A percentile compares a stretch with the other conserved stretches of the same genome.
phyloP scores from a whole-genome alignment of 108 stramenopile species.

The Pseudonitzschia pungens region DNA sequence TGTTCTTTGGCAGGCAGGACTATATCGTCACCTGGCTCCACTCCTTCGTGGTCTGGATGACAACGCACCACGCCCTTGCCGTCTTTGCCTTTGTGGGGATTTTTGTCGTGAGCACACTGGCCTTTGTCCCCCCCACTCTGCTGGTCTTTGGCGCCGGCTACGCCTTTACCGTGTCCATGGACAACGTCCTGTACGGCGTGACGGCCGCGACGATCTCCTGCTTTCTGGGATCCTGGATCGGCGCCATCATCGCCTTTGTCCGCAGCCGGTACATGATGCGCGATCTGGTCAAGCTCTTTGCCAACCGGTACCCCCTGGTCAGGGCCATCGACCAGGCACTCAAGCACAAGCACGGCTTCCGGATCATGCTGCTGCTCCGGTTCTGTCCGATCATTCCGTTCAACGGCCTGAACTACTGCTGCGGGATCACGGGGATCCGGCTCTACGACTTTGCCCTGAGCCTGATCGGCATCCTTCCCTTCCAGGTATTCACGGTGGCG shows the following conservation, averaged over 20 bases:
- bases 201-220: conserved; percentile 45
- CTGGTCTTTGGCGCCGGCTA: conserved; percentile 75
- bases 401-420: conserved; percentile 64
- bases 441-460: conserved; percentile 28
- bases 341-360: conserved; percentile 57
- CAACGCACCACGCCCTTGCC: conserved; percentile 44
- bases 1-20: conserved; percentile 30
- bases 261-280: conserved; percentile 73
- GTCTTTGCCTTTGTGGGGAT: conserved; percentile 66
- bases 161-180: conserved; percentile 53
- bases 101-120: conserved; percentile 62
- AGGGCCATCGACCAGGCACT: conserved; percentile 59
- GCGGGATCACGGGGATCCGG: conserved; percentile 49
- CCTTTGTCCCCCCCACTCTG: conserved; percentile 67
- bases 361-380: conserved; percentile 58
- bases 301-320: conserved; percentile 66
- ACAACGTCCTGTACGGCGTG: conserved; percentile 45
- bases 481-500: conserved; percentile 25
- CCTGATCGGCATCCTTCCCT: conserved; percentile 35
- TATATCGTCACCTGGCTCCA: conserved; percentile 17
- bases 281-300: conserved; percentile 62
- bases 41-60: conserved; percentile 57
- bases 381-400: conserved; percentile 71
- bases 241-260: conserved; percentile 56
- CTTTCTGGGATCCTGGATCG: conserved; percentile 62